A percentile compares a stretch with the other conserved stretches of the same genome.
Conservation (phyloP, 2,329 filamentous ascomycete species). For the Hypoxylon sp. region DNA sequence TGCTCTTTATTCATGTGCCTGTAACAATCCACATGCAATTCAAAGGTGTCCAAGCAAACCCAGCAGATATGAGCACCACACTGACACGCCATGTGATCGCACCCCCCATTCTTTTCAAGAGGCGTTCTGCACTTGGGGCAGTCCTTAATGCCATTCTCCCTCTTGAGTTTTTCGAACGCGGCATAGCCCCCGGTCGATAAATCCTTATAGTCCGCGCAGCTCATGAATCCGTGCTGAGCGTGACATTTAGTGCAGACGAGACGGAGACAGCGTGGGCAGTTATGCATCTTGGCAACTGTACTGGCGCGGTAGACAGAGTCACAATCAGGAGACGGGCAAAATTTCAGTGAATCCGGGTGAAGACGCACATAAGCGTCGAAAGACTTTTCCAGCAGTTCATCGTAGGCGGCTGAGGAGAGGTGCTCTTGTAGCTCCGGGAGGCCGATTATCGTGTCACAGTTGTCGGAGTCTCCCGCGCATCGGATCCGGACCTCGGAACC, state of each 20-base stretch:
- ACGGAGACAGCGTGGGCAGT: conserved; percentile 54
- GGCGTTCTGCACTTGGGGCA: conserved; percentile 56
- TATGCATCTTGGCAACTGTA: conserved; percentile 39
- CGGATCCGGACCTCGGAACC: conserved; percentile 36
- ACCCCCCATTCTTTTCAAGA: conserved; percentile 59
- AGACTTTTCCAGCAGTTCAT: conserved; percentile 54
- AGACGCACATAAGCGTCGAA: conserved; percentile 52
- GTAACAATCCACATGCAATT: conserved; percentile 39
- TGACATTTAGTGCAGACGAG: conserved; percentile 54
- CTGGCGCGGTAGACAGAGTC: conserved; percentile 55
- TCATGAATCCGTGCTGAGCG: conserved; percentile 49
- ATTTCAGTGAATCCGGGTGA: conserved; percentile 50
- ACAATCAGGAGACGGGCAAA: conserved; percentile 60
- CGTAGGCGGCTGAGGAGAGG: conserved; percentile 51
- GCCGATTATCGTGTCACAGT: conserved; percentile 44
- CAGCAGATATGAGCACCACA: conserved; percentile 62
- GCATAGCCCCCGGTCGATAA: conserved; percentile 42
- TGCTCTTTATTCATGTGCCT: conserved; percentile 42
- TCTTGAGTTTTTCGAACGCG: conserved; percentile 50
- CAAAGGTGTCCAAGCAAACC: conserved; percentile 57
- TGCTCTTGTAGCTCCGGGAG: conserved; percentile 48
- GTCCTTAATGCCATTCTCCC: conserved; percentile 53
- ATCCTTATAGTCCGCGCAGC: conserved; percentile 52
- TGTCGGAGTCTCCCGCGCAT: conserved; percentile 43
- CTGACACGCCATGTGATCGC: conserved; percentile 60